Conservation (phyloP, 306 rosid genomes). For the Ormosia semicastrata region DNA sequence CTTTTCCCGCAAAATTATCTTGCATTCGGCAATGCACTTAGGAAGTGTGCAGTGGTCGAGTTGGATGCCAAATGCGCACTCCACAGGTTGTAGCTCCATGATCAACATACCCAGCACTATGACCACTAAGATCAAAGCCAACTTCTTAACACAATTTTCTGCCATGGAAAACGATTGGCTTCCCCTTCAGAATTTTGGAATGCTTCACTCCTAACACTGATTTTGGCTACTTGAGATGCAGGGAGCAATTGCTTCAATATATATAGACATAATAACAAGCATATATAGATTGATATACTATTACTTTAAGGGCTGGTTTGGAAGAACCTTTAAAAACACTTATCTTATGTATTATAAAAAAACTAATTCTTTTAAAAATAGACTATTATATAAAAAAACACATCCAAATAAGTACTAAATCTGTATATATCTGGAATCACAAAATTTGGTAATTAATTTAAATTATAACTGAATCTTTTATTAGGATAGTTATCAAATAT, state of each 20-base stretch:
- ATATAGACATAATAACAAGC: neutral
- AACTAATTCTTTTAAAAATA: too few species aligned
- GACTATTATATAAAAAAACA: too few species aligned
- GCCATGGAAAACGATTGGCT: neutral
- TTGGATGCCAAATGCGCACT: slow-evolving; percentile 35
- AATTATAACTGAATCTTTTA: too few species aligned
- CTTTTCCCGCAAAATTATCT: slow-evolving; percentile 5
- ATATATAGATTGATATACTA: neutral
- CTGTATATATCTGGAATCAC: too few species aligned
- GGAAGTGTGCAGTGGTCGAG: slow-evolving; percentile 40
- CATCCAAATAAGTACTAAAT: too few species aligned
- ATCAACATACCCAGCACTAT: neutral
- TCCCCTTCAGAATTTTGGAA: neutral
- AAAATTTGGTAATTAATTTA: too few species aligned
- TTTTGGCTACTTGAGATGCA: neutral
- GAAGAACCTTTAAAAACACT: too few species aligned
- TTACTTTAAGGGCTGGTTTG: neutral
- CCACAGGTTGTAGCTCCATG: neutral
- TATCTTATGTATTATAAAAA: too few species aligned
- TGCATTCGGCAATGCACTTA: slow-evolving; percentile 26
- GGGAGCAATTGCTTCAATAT: neutral
- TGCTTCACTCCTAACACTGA: neutral
- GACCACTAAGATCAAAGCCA: neutral
- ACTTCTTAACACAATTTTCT: neutral
- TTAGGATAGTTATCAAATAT: too few species aligned